Conservation (phyloP, 257 asterid genomes). For the Gentiana dahurica region DNA sequence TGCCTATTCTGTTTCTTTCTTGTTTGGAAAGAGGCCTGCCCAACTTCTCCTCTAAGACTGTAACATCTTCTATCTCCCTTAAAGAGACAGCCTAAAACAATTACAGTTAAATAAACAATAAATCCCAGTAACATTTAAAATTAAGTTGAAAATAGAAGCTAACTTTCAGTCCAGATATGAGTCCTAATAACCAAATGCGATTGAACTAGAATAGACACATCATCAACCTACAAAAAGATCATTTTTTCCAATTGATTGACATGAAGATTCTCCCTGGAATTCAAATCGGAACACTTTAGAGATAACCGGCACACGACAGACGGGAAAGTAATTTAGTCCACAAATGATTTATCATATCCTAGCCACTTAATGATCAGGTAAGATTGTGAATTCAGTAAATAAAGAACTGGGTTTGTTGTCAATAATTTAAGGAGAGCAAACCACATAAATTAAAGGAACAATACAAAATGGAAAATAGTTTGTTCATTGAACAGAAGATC, state of each 20-base stretch:
- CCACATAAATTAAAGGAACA: no score
- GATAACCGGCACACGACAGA: background rate
- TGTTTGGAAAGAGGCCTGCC: constrained; percentile 56
- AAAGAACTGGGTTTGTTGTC: background rate
- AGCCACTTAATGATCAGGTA: background rate
- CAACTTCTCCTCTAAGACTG: constrained; percentile 23
- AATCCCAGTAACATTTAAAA: no score
- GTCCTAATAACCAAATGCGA: background rate
- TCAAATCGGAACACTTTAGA: no score
- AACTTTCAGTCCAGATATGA: background rate
- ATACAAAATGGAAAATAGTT: background rate
- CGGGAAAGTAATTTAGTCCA: no score
- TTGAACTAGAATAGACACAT: background rate
- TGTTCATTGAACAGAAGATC: background rate
- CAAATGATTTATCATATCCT: no score
- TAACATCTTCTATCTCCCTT: constrained; percentile 69
- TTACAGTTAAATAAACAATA: background rate
- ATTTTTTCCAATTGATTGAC: no score
- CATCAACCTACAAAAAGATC: background rate
- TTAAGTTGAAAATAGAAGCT: background rate
- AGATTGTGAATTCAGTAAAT: background rate
- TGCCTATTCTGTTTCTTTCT: constrained; percentile 79
- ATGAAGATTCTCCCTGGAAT: no score
- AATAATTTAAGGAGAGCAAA: background rate
- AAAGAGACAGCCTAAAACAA: constrained; percentile 51